Conservation (phyloP, 345 rosid genomes). For the Hevea brasiliensis region DNA sequence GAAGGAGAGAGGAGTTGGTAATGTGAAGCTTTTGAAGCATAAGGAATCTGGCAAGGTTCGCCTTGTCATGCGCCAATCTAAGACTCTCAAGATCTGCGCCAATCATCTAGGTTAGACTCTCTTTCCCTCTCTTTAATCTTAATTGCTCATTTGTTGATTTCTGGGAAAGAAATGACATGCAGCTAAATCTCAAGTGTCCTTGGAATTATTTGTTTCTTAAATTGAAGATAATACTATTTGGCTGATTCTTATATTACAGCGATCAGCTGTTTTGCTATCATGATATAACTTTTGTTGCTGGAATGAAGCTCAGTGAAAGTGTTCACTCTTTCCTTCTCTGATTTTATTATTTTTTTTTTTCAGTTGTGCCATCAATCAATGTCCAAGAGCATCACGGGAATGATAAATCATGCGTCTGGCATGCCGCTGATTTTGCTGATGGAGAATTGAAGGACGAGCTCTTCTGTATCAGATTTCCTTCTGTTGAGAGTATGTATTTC, state of each 20-base stretch:
- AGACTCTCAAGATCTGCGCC: conserved; percentile 98
- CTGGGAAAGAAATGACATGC: not conserved
- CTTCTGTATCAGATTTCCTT: conserved; percentile 75
- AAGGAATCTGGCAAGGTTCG: conserved; percentile 76
- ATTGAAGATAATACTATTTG: not conserved
- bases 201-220: not conserved
- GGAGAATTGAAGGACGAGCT: conserved; percentile 76
- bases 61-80: conserved; percentile 87
- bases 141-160: not conserved
- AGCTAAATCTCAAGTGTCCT: not conserved
- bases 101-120: conserved; percentile 68
- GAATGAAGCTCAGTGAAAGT: not conserved
- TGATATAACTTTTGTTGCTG: not conserved
- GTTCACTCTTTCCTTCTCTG: not conserved
- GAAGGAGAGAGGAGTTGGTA: conserved; percentile 96
- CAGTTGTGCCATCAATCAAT: conserved; percentile 51
- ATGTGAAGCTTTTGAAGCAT: conserved; percentile 85
- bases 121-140: not conserved
- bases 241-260: not conserved
- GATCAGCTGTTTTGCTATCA: not conserved
- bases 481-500: conserved; percentile 58
- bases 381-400: conserved; percentile 73
- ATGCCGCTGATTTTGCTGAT: conserved; percentile 70
- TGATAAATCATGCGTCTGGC: conserved; percentile 78
- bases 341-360: not conserved